Percentiles rank a stretch among this genome's conserved stretches.
These are phyloP conservation scores for Arthroderma sp. DNA, from an alignment of 2,329 filamentous ascomycete species.

Conservation along the genomic window DNA sequence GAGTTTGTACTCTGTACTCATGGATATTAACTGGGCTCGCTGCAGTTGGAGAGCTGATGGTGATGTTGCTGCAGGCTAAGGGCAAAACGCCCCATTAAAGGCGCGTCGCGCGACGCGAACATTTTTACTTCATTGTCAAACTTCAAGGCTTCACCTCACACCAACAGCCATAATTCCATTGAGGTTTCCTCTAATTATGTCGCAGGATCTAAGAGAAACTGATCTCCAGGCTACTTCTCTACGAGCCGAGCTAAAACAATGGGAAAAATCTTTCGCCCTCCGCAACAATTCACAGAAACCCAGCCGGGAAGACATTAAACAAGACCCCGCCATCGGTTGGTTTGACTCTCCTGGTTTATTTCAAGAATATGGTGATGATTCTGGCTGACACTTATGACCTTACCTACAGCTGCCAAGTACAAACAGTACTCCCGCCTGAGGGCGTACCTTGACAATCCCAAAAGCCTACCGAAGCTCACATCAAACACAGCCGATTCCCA, in stretches of 20 bases:
- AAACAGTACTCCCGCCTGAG: conserved; percentile 34
- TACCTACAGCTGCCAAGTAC: conserved; percentile 31
- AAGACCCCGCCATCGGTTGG: conserved; percentile 30
- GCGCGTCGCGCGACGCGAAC: too few relatives aligned
- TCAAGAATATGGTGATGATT: background rate
- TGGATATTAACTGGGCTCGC: too few relatives aligned
- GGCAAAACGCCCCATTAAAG: too few relatives aligned
- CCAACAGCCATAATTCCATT: too few relatives aligned
- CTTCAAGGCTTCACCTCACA: too few relatives aligned
- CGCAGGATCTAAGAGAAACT: conserved; percentile 1
- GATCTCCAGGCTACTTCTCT: conserved; percentile 20
- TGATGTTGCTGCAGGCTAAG: too few relatives aligned
- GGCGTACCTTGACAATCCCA: conserved; percentile 8
- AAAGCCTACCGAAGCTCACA: background rate
- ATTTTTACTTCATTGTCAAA: too few relatives aligned
- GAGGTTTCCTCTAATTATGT: too few relatives aligned
- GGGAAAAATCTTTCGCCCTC: conserved; percentile 33
- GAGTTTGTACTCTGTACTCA: too few relatives aligned
- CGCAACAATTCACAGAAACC: conserved; percentile 33
- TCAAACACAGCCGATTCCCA: conserved; percentile 20
- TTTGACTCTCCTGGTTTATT: background rate
- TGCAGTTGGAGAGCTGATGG: too few relatives aligned
- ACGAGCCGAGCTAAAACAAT: conserved; percentile 34
- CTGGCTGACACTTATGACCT: background rate
- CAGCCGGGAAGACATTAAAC: conserved; percentile 35